A percentile compares a stretch with the other conserved stretches of the same genome.
phyloP scores from a whole-genome alignment of 352 stramenopile genomes.

The Achlya hypogyna region DNA sequence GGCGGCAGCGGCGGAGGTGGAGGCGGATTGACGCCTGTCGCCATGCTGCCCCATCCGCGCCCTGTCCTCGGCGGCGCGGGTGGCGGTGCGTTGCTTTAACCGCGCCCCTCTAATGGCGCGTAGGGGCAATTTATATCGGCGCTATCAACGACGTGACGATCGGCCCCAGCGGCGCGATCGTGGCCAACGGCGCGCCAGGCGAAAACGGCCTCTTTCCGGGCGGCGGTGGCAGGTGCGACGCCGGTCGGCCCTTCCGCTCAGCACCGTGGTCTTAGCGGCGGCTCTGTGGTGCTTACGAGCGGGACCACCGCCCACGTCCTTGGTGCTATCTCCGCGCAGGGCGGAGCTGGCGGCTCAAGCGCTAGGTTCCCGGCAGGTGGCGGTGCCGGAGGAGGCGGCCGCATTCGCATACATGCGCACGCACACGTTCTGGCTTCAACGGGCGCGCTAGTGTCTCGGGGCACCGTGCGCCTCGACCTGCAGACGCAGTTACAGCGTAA shows the following conservation, averaged over 20 bases:
- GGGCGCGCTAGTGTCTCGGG: neutral
- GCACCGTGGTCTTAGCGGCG: neutral
- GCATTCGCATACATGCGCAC: slow-evolving; percentile 4
- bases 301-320: slow-evolving; percentile 11
- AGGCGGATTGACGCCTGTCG: slow-evolving; percentile 72
- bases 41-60: slow-evolving; percentile 52
- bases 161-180: slow-evolving; percentile 60
- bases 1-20: slow-evolving; percentile 88
- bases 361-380: neutral
- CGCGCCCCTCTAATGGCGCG: neutral
- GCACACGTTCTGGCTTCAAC: neutral
- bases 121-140: slow-evolving; percentile 70
- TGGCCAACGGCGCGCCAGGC: slow-evolving; percentile 63
- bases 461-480: neutral
- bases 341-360: neutral
- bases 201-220: slow-evolving; percentile 28
- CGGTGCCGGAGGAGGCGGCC: neutral
- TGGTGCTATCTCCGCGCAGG: neutral
- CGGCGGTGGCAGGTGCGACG: slow-evolving; percentile 12
- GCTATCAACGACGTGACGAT: slow-evolving; percentile 93
- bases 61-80: slow-evolving; percentile 84
- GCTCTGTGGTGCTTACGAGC: neutral
- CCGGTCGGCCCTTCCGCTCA: neutral
- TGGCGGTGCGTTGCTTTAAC: slow-evolving; percentile 56
- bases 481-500: slow-evolving; percentile 15